A percentile compares a stretch with the other conserved stretches of the same genome.
These are phyloP conservation scores for Dictyostelium firmibasis DNA, from an alignment of 78 protist genomes.

Conservation along the genomic window DNA sequence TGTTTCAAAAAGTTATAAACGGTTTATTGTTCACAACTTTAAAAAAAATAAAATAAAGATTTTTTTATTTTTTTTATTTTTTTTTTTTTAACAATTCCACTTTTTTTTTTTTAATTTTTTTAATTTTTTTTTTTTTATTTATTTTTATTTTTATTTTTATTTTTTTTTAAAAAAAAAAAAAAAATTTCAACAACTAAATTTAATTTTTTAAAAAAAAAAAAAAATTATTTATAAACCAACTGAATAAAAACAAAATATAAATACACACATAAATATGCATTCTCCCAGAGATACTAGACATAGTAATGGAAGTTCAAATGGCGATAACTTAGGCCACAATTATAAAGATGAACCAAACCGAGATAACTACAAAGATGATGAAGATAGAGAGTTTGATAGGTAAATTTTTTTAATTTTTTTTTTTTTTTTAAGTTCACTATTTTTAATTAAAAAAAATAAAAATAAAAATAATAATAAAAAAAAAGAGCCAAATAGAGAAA, in stretches of 20 bases:
- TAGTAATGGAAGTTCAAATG: not conserved
- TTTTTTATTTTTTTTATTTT: too few relatives aligned
- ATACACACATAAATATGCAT: not conserved
- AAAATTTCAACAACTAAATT: too few relatives aligned
- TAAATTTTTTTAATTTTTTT: not conserved
- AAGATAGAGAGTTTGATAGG: not conserved
- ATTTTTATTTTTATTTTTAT: too few relatives aligned
- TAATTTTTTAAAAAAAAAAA: too few relatives aligned
- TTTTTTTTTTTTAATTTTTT: too few relatives aligned
- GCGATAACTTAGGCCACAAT: not conserved
- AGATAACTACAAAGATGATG: not conserved
- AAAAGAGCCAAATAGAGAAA: not conserved
- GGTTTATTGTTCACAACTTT: not conserved
- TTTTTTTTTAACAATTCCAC: too few relatives aligned
- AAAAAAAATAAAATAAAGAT: too few relatives aligned
- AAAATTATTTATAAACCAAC: too few relatives aligned
- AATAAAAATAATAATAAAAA: not conserved
- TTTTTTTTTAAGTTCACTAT: not conserved
- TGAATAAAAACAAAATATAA: too few relatives aligned
- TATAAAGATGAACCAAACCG: not conserved
- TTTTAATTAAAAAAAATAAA: not conserved
- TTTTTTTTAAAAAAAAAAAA: too few relatives aligned
- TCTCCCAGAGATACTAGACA: not conserved
- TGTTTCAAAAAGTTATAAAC: too few relatives aligned
- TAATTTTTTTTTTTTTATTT: too few relatives aligned